Conservation (phyloP, 2,329 filamentous ascomycete genomes). For the Arthrobotrys sinensis region DNA sequence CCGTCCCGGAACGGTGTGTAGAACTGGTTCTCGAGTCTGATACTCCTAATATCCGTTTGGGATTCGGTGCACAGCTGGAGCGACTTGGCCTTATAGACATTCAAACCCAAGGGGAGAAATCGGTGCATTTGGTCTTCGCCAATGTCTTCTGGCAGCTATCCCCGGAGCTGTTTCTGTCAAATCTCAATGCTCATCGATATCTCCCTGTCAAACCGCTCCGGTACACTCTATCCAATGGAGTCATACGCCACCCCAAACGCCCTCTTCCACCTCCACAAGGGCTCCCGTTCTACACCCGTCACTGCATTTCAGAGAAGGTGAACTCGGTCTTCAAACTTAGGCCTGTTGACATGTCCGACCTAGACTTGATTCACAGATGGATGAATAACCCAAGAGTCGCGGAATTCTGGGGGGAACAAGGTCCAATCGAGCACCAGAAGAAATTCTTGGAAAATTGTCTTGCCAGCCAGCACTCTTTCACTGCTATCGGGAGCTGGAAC, state of each 20-base stretch:
- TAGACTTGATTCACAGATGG: slow-evolving; percentile 85
- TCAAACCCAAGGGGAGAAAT: neutral
- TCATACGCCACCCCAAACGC: slow-evolving; percentile 85
- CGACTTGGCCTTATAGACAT: slow-evolving; percentile 48
- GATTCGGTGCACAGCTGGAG: slow-evolving; percentile 17
- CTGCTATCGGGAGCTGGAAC: slow-evolving; percentile 93
- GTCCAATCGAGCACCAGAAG: slow-evolving; percentile 74
- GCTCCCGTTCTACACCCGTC: slow-evolving; percentile 91
- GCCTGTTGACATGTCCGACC: slow-evolving; percentile 68
- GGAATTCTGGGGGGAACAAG: slow-evolving; percentile 83
- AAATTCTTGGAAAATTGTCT: slow-evolving; percentile 79
- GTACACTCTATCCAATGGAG: slow-evolving; percentile 80
- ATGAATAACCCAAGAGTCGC: slow-evolving; percentile 87
- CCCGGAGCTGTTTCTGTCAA: slow-evolving; percentile 83
- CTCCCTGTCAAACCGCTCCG: slow-evolving; percentile 79
- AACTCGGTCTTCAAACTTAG: slow-evolving; percentile 91
- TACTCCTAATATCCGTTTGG: neutral
- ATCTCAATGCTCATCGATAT: slow-evolving; percentile 39
- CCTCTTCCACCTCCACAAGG: slow-evolving; percentile 91
- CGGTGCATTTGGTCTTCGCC: slow-evolving; percentile 34
- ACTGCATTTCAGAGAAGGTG: slow-evolving; percentile 78
- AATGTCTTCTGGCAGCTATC: slow-evolving; percentile 90
- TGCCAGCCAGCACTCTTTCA: slow-evolving; percentile 82
- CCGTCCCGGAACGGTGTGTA: slow-evolving; percentile 47
- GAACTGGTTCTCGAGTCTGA: slow-evolving; percentile 41